These are phyloP conservation scores for Diutina siamensis DNA, from an alignment of 1,139 yeast species.

Conservation along the genomic window DNA sequence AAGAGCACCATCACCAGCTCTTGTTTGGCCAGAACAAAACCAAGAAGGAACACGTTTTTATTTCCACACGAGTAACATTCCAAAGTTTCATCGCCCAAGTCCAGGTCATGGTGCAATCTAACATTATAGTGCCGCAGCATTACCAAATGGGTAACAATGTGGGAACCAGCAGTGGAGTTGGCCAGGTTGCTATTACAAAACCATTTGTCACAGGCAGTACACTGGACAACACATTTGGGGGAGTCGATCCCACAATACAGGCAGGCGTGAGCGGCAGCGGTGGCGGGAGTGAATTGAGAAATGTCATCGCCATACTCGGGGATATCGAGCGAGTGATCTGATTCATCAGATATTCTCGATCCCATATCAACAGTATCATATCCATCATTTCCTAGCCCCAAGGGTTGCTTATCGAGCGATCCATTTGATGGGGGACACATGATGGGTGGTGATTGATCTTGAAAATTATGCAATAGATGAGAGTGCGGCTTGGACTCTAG, in stretches of 20 bases:
- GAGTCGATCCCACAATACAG: slow-evolving; percentile 71
- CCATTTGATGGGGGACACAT: background rate
- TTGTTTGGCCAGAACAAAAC: slow-evolving; percentile 79
- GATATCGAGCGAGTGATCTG: background rate
- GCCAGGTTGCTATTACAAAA: slow-evolving; percentile 55
- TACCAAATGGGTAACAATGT: slow-evolving; percentile 78
- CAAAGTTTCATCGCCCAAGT: slow-evolving; percentile 71
- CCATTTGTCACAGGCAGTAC: slow-evolving; percentile 76
- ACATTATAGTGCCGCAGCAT: slow-evolving; percentile 70
- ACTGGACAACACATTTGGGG: slow-evolving; percentile 58
- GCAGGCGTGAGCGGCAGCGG: slow-evolving; percentile 19
- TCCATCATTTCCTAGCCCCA: background rate
- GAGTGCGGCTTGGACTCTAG: background rate
- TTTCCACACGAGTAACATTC: slow-evolving; percentile 92
- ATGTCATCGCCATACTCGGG: background rate
- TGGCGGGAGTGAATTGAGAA: background rate
- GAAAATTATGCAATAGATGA: background rate
- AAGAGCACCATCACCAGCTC: slow-evolving; percentile 81
- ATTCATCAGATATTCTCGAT: background rate
- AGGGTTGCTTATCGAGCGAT: too few species aligned
- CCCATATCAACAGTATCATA: background rate
- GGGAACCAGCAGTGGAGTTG: slow-evolving; percentile 59
- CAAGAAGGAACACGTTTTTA: slow-evolving; percentile 68
- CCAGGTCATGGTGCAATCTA: slow-evolving; percentile 67
- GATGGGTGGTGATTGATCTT: background rate